phyloP scores from a whole-genome alignment of 2,329 filamentous ascomycete genomes.

The Stagonosporopsis tanaceti region DNA sequence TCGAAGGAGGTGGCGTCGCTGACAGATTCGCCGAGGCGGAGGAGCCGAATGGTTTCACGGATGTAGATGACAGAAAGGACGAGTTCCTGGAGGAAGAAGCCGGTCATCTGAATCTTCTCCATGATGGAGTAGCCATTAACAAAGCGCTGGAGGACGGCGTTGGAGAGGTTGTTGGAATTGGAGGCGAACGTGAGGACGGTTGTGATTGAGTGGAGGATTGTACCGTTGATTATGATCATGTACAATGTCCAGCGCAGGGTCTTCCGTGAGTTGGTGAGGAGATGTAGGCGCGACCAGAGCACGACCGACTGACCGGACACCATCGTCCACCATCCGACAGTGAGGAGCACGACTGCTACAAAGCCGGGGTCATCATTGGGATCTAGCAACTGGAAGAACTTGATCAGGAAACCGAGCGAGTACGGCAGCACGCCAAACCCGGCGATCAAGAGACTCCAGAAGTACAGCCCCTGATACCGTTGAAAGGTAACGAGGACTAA shows the following conservation, averaged over 20 bases:
- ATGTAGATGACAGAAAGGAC: conserved; percentile 58
- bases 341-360: conserved; percentile 55
- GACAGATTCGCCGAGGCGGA: conserved; percentile 41
- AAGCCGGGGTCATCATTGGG: conserved; percentile 37
- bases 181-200: conserved; percentile 64
- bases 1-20: conserved; percentile 44
- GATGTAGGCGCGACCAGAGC: conserved; percentile 68
- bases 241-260: conserved; percentile 60
- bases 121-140: conserved; percentile 51
- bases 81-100: conserved; percentile 54
- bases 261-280: conserved; percentile 62
- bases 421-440: conserved; percentile 58
- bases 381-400: conserved; percentile 48
- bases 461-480: conserved; percentile 57
- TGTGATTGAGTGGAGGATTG: conserved; percentile 63
- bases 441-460: conserved; percentile 58
- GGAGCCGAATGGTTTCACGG: conserved; percentile 60
- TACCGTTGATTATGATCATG: conserved; percentile 65
- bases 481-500: conserved; percentile 59
- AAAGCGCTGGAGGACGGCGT: conserved; percentile 35
- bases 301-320: conserved; percentile 68
- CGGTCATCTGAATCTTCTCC: conserved; percentile 56
- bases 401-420: conserved; percentile 57
- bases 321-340: conserved; percentile 66
- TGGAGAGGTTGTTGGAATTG: conserved; percentile 48